These are phyloP conservation scores for Verbascum thapsus DNA, from an alignment of 257 asterid genomes.

Conservation along the genomic window DNA sequence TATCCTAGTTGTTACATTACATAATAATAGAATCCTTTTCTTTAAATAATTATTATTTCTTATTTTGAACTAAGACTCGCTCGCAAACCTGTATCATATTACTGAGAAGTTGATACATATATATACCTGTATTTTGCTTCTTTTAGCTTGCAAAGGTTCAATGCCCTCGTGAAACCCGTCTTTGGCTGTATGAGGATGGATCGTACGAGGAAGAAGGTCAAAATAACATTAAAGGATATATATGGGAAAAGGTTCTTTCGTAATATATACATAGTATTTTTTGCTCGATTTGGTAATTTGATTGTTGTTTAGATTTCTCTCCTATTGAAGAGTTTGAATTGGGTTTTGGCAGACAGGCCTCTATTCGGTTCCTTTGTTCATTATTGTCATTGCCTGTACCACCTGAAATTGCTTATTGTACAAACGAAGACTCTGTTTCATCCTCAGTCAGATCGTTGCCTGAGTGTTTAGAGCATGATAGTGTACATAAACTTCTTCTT, in stretches of 20 bases:
- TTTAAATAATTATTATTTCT: not conserved
- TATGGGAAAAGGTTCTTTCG: constrained; percentile 76
- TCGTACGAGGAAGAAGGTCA: constrained; percentile 90
- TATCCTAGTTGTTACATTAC: not conserved
- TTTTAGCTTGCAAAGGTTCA: constrained; percentile 74
- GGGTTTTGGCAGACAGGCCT: constrained; percentile 67
- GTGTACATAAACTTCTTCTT: constrained; percentile 60
- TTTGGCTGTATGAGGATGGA: constrained; percentile 91
- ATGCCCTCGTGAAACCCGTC: constrained; percentile 63
- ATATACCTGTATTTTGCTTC: constrained; percentile 24
- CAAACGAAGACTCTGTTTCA: constrained; percentile 37
- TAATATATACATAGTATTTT: constrained; percentile 30
- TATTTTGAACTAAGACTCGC: constrained; percentile 9
- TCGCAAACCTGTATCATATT: not conserved
- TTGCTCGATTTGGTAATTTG: not conserved
- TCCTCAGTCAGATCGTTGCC: constrained; percentile 41
- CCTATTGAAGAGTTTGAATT: constrained; percentile 42
- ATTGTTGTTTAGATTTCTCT: constrained; percentile 12
- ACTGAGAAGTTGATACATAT: constrained; percentile 13
- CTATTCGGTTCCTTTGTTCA: constrained; percentile 67
- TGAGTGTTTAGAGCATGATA: constrained; percentile 45
- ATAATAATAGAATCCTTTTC: not conserved
- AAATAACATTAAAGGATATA: constrained; percentile 71
- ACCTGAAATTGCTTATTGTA: constrained; percentile 38
- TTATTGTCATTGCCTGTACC: constrained; percentile 72